Conservation (phyloP, 1,284 basidiomycete species). For the Athelia psychrophila region DNA sequence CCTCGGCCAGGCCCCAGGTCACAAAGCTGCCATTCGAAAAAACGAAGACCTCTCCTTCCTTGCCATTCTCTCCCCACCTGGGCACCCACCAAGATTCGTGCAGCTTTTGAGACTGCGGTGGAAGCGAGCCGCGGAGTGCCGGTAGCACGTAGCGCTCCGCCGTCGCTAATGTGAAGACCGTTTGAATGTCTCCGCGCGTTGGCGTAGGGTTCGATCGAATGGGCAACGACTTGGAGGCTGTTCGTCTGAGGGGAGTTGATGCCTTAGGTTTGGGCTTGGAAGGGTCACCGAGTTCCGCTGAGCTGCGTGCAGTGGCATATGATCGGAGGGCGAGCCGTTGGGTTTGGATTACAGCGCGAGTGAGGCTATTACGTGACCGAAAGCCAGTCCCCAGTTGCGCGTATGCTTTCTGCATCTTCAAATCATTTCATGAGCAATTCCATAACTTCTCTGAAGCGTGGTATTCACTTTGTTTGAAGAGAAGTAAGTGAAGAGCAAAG, state of each 20-base stretch:
- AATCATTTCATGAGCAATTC: no score
- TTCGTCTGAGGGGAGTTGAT: constrained; percentile 72
- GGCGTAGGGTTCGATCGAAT: constrained; percentile 80
- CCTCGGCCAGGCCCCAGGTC: constrained; percentile 84
- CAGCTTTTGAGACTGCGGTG: constrained; percentile 50
- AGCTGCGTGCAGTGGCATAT: no score
- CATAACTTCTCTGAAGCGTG: no score
- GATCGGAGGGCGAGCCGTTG: no score
- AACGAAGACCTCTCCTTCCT: constrained; percentile 83
- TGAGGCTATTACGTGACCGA: no score
- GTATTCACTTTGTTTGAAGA: no score
- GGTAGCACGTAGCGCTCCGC: constrained; percentile 71
- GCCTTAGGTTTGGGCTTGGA: constrained; percentile 67
- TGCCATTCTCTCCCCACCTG: constrained; percentile 56
- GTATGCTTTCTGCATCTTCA: no score
- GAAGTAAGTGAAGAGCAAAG: no score
- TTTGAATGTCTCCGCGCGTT: constrained; percentile 69
- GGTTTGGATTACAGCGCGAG: no score
- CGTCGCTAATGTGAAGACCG: constrained; percentile 74
- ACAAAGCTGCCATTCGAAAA: constrained; percentile 86
- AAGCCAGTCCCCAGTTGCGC: no score
- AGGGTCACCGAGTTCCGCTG: constrained; percentile 4
- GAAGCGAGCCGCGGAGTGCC: constrained; percentile 51
- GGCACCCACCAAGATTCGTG: constrained; percentile 81
- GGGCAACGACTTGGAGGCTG: constrained; percentile 72